Conservation (phyloP, 2,329 filamentous ascomycete species). For the Chalara sp. region DNA sequence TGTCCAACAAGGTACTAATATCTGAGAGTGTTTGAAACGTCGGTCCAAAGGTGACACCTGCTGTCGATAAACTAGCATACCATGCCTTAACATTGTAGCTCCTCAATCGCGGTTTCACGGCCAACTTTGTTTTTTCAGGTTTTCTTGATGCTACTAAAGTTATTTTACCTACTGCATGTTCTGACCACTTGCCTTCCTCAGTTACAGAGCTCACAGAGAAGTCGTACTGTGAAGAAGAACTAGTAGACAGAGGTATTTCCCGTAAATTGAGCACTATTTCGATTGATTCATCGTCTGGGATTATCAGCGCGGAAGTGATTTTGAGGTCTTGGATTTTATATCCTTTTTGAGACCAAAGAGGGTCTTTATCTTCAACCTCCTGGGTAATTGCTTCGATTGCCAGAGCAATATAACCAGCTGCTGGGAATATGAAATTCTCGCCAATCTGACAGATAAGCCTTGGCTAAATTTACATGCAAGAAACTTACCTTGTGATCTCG, state of each 20-base stretch:
- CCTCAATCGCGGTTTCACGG: background rate
- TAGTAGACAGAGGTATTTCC: background rate
- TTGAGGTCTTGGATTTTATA: background rate
- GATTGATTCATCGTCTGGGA: background rate
- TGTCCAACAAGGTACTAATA: background rate
- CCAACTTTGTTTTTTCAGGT: too few relatives aligned
- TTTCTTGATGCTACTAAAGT: background rate
- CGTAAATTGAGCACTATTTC: background rate
- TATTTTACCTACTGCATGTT: background rate
- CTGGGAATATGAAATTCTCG: slow-evolving; percentile 39
- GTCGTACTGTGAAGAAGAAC: background rate
- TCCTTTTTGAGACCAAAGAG: background rate
- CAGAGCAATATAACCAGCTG: slow-evolving; percentile 40
- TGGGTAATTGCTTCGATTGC: slow-evolving; percentile 33
- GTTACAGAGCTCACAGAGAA: background rate
- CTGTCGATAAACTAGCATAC: background rate
- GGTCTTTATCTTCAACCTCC: background rate
- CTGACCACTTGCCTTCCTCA: background rate
- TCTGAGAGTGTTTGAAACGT: background rate
- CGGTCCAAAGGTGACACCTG: background rate
- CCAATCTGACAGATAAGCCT: slow-evolving; percentile 21
- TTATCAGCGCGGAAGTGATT: background rate
- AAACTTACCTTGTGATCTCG: slow-evolving; percentile 31
- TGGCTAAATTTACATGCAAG: background rate
- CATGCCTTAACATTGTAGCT: background rate